Base-by-base conservation (phyloP, 2,329 filamentous ascomycete species). In the Zelopaecilomyces penicillatus region DNA sequence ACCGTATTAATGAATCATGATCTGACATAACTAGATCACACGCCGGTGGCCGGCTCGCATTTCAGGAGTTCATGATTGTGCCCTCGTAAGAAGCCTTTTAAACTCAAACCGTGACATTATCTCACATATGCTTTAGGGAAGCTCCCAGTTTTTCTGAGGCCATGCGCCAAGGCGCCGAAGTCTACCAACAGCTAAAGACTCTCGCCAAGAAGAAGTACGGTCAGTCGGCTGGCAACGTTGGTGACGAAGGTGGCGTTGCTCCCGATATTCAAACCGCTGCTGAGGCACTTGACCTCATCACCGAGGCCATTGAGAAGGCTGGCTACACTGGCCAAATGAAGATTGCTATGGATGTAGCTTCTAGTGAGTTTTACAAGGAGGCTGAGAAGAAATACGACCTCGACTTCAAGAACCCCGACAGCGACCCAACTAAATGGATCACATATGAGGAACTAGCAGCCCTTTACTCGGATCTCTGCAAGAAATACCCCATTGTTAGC, bases 321-420 rank as follows among this genome's bases (percentile, higher is more conserved):
- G 93, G 93, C 57, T 97, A 98, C 79, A 89, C 85, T 48, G 93
- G 91, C 70, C 77, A 93, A 79, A 83, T 98, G 69, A 87, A 95
- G 71, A 98, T 98, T 62, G 93, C 93, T 67, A 95, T 98, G 89
- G 93, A 98, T 64, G 91, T 97, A 66, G 93, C 93, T 55, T 96
- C 93, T 55, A 95, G 87, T 77, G 93, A 98, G 73, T 98, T 98
- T 81, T 98, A 98, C 85, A 97, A 97, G 78, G 71, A 76, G 62
- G 87, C 93, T 42, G 91, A 75, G 67, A 96, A 97, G 86, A 97
- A 97, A 80, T 98, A 98, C 81, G 93, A 98, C 67, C 80, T 98
- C 55, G 93, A 97, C 84, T 98, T 97, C 87, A 97, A 98, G 87
- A 98, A 98, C 83, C 91, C 93, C 63, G 85, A 97, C 54, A 93